Evolutionary conservation across 2,329 filamentous ascomycete genomes (phyloP).

Genomic region (Aureobasidium lini): DNA sequence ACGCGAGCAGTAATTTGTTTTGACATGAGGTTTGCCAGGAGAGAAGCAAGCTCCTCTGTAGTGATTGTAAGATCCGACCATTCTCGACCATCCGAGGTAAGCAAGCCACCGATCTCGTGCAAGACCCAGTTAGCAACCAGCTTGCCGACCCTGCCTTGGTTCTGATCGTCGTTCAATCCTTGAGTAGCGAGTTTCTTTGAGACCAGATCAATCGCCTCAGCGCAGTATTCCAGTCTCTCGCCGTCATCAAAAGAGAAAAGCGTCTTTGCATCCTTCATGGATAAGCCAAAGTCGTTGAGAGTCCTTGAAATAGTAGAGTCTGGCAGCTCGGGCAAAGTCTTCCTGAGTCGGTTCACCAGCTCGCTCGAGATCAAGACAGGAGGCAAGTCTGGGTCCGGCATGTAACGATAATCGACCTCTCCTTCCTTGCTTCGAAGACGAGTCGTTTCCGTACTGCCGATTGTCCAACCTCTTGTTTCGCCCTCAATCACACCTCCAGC

Average conservation of each 20-base stretch:
- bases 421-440: constrained; percentile 87
- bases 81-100: constrained; percentile 30
- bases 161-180: not conserved
- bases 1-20: constrained; percentile 46
- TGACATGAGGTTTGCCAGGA: constrained; percentile 34
- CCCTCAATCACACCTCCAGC: constrained; percentile 66
- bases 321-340: constrained; percentile 61
- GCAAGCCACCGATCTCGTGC: constrained; percentile 44
- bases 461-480: constrained; percentile 88
- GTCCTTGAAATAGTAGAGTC: constrained; percentile 46
- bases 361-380: constrained; percentile 68
- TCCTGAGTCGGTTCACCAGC: constrained; percentile 56
- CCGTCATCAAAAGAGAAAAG: constrained; percentile 72
- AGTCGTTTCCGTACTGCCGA: constrained; percentile 74
- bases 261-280: constrained; percentile 73
- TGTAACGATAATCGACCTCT: constrained; percentile 95
- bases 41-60: constrained; percentile 34
- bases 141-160: constrained; percentile 35
- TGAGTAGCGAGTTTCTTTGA: constrained; percentile 12
- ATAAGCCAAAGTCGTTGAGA: constrained; percentile 60
- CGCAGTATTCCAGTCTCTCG: constrained; percentile 73
- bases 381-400: constrained; percentile 88
- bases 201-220: constrained; percentile 52
- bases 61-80: constrained; percentile 37
- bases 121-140: constrained; percentile 53